phyloP scores from a whole-genome alignment of 2,329 filamentous ascomycete species.

The Dendryphion nanum region DNA sequence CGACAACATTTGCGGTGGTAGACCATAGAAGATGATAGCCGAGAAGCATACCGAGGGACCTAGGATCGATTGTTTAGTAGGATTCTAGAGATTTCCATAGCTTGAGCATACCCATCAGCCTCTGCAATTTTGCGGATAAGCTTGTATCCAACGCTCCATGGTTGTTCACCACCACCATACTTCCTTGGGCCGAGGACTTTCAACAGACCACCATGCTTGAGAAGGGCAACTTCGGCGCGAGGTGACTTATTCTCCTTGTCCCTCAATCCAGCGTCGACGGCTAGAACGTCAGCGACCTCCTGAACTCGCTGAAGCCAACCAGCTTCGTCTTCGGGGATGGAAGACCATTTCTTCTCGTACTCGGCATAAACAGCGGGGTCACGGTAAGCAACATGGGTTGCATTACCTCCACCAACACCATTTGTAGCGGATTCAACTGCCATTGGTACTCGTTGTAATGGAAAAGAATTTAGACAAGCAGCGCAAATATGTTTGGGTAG shows the following conservation, averaged over 20 bases:
- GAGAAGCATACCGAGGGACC: slow-evolving; percentile 62
- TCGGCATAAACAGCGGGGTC: slow-evolving; percentile 43
- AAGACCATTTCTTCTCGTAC: slow-evolving; percentile 38
- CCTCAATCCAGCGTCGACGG: slow-evolving; percentile 47
- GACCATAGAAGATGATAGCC: slow-evolving; percentile 67
- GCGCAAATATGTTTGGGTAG: too few relatives aligned
- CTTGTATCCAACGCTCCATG: slow-evolving; percentile 58
- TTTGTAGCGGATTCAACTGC: too few relatives aligned
- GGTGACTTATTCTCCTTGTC: slow-evolving; percentile 56
- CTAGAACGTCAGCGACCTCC: slow-evolving; percentile 51
- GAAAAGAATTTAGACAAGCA: too few relatives aligned
- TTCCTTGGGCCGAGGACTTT: slow-evolving; percentile 51
- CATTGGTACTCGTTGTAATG: too few relatives aligned
- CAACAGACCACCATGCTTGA: slow-evolving; percentile 52
- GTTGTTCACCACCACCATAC: slow-evolving; percentile 54
- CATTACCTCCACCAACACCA: too few relatives aligned
- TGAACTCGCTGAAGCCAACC: slow-evolving; percentile 51
- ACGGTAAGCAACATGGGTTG: slow-evolving; percentile 7
- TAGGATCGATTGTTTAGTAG: too few relatives aligned
- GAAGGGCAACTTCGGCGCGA: slow-evolving; percentile 49
- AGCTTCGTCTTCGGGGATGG: slow-evolving; percentile 40
- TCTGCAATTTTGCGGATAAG: slow-evolving; percentile 63
- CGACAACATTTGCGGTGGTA: slow-evolving; percentile 60
- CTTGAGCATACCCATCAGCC: slow-evolving; percentile 53
- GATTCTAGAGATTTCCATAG: too few relatives aligned